Percentiles rank a stretch among this genome's conserved stretches.
Evolutionary conservation across 208 protist species (phyloP).

Genomic region (Vickermania spadyakhi): DNA sequence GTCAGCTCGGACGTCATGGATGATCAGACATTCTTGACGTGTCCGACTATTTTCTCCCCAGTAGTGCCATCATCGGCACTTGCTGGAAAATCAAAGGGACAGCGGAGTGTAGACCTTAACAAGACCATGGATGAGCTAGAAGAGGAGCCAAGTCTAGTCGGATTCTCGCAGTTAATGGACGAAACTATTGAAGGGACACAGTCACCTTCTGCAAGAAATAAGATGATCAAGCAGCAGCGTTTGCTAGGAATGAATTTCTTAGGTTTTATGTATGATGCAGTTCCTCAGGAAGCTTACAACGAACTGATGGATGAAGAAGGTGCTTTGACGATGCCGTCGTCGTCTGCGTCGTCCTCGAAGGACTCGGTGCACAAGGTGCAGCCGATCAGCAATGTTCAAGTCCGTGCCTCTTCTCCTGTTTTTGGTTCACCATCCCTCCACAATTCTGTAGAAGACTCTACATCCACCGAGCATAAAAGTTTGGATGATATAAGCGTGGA

Average conservation of each 20-base stretch:
- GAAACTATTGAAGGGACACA: background rate
- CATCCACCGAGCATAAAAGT: background rate
- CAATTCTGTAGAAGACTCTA: background rate
- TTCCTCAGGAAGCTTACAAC: conserved; percentile 15
- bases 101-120: background rate
- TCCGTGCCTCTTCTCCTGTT: background rate
- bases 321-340: background rate
- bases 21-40: background rate
- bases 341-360: background rate
- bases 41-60: background rate
- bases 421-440: background rate
- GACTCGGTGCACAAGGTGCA: background rate
- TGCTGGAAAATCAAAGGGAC: background rate
- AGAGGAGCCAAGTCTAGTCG: conserved; percentile 21
- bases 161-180: conserved; percentile 17
- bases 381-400: background rate
- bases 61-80: background rate
- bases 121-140: background rate
- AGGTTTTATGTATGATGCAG: conserved; percentile 67
- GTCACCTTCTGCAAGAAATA: background rate
- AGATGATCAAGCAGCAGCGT: background rate
- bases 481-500: background rate
- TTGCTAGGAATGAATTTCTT: conserved; percentile 40
- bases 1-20: background rate
- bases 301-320: conserved; percentile 8